These are phyloP conservation scores for Cenococcum geophilum DNA, from an alignment of 495 filamentous ascomycete genomes.

Conservation along the genomic window DNA sequence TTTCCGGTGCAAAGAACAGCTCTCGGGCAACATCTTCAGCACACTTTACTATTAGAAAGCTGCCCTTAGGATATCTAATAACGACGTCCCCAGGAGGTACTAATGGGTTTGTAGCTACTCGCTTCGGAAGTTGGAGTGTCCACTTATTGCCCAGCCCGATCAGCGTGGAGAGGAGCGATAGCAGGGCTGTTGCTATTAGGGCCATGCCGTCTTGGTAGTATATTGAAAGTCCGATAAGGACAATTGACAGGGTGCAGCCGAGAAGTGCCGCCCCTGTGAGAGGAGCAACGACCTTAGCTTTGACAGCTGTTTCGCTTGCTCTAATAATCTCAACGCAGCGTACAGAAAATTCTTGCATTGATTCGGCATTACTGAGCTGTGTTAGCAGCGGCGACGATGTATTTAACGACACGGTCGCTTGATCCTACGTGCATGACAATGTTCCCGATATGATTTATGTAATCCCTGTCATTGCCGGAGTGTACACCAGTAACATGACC, in stretches of 20 bases:
- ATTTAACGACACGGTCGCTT: too few relatives aligned
- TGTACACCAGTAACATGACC: slow-evolving; percentile 34
- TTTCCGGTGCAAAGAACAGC: slow-evolving; percentile 42
- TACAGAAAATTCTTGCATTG: slow-evolving; percentile 34
- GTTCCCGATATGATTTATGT: slow-evolving; percentile 37
- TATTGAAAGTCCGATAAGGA: slow-evolving; percentile 39
- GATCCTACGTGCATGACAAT: slow-evolving; percentile 18
- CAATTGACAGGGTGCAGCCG: slow-evolving; percentile 38
- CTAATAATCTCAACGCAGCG: slow-evolving; percentile 41
- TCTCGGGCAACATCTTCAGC: slow-evolving; percentile 38
- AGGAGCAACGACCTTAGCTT: slow-evolving; percentile 36
- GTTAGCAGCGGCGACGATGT: background rate
- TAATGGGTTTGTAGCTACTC: slow-evolving; percentile 4
- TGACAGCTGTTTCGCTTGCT: slow-evolving; percentile 16
- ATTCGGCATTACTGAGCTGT: slow-evolving; percentile 26
- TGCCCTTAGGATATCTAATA: slow-evolving; percentile 39
- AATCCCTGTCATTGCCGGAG: slow-evolving; percentile 34
- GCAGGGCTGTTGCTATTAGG: slow-evolving; percentile 39
- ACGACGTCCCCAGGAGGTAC: slow-evolving; percentile 34
- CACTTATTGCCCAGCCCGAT: slow-evolving; percentile 43
- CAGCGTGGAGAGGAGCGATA: slow-evolving; percentile 42
- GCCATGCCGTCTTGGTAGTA: slow-evolving; percentile 40
- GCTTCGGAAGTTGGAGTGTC: slow-evolving; percentile 33
- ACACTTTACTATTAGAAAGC: slow-evolving; percentile 38
- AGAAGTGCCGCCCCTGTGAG: slow-evolving; percentile 37